phyloP scores from a whole-genome alignment of 176 grass and related monocot genomes.

The Leersia perrieri region DNA sequence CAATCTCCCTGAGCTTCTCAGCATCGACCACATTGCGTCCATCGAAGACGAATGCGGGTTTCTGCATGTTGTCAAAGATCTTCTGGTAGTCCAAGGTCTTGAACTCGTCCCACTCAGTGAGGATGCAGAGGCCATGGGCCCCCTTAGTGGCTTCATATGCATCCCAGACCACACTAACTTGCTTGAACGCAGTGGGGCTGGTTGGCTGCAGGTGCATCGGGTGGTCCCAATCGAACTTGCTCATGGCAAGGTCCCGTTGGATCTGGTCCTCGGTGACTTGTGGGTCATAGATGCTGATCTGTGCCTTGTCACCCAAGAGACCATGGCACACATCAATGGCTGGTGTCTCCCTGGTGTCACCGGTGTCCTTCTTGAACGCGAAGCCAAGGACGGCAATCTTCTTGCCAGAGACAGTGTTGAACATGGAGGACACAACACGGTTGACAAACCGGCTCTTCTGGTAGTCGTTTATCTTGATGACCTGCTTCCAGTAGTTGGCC shows the following conservation, averaged over 20 bases:
- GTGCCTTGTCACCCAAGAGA: conserved; percentile 72
- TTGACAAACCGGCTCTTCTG: conserved; percentile 78
- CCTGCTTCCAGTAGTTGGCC: conserved; percentile 91
- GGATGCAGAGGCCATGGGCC: conserved; percentile 46
- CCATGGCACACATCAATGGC: conserved; percentile 83
- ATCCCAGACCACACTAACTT: conserved; percentile 42
- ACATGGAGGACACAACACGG: conserved; percentile 25
- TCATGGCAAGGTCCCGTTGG: conserved; percentile 79
- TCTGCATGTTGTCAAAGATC: conserved; percentile 55
- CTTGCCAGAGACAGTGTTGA: conserved; percentile 25
- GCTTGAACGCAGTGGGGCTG: conserved; percentile 50
- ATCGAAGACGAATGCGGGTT: conserved; percentile 49
- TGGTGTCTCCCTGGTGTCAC: conserved; percentile 83
- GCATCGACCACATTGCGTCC: conserved; percentile 38
- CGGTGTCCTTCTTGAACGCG: conserved; percentile 88
- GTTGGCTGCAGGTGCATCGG: conserved; percentile 79
- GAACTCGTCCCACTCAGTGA: conserved; percentile 61
- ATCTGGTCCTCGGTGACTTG: conserved; percentile 84
- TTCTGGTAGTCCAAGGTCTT: conserved; percentile 39
- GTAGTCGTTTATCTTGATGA: conserved; percentile 96
- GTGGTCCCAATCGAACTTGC: conserved; percentile 90
- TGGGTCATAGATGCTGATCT: conserved; percentile 79
- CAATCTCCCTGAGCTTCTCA: conserved; percentile 13
- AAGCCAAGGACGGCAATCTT: conserved; percentile 12
- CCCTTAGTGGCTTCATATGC: conserved; percentile 21